A percentile compares a stretch with the other conserved stretches of the same genome.
These are phyloP conservation scores for Aaosphaeria pasadenensis DNA, from an alignment of 2,329 filamentous ascomycete species.

Conservation along the genomic window DNA sequence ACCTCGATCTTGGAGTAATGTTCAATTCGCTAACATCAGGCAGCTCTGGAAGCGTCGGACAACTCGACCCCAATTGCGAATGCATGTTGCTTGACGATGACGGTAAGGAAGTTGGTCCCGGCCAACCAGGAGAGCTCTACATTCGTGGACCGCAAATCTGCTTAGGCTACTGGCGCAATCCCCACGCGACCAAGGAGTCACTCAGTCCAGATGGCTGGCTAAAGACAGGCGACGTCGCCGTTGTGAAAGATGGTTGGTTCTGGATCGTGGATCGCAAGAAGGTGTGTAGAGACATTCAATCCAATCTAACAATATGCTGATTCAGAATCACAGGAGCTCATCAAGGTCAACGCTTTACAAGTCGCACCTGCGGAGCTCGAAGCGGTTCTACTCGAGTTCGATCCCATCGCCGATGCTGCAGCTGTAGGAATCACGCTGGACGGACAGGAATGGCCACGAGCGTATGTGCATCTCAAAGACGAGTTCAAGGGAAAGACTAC, in stretches of 20 bases:
- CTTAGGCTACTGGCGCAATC: slow-evolving; percentile 42
- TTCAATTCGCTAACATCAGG: slow-evolving; percentile 1
- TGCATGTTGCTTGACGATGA: slow-evolving; percentile 43
- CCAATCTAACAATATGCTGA: neutral
- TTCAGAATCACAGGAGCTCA: slow-evolving; percentile 27
- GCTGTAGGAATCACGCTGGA: slow-evolving; percentile 53
- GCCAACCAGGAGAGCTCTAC: slow-evolving; percentile 38
- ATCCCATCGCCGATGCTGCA: slow-evolving; percentile 54
- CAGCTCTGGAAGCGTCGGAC: slow-evolving; percentile 39
- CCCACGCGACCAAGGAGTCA: slow-evolving; percentile 36
- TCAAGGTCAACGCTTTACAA: slow-evolving; percentile 42
- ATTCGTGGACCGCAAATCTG: slow-evolving; percentile 41
- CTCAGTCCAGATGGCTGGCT: slow-evolving; percentile 40
- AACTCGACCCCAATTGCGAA: slow-evolving; percentile 39
- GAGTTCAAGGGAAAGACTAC: slow-evolving; percentile 36
- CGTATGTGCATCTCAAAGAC: slow-evolving; percentile 53
- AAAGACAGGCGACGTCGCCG: slow-evolving; percentile 33
- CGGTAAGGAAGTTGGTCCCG: slow-evolving; percentile 38
- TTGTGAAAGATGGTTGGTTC: slow-evolving; percentile 31
- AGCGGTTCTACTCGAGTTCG: slow-evolving; percentile 50
- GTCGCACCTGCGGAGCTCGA: slow-evolving; percentile 44
- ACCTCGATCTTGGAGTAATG: neutral
- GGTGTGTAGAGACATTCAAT: slow-evolving; percentile 9
- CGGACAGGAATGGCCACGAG: slow-evolving; percentile 52
- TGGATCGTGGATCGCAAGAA: slow-evolving; percentile 39